phyloP scores from a whole-genome alignment of 768 basidiomycete species.

The Suillus variegatus region DNA sequence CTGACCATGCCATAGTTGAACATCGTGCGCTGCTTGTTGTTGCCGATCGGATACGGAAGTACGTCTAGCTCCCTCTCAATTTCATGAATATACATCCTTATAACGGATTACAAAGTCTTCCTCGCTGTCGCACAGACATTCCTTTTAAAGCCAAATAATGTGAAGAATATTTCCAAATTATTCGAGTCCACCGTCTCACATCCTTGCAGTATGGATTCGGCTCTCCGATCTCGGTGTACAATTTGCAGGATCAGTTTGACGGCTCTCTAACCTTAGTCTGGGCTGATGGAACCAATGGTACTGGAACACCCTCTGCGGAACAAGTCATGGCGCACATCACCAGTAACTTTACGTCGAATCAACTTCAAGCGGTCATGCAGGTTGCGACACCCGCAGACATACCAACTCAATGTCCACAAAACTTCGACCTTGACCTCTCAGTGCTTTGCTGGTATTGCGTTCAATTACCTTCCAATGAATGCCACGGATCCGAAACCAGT shows the following conservation, averaged over 20 bases:
- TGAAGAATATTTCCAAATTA: constrained; percentile 30
- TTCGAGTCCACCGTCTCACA: neutral
- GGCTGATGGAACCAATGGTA: constrained; percentile 66
- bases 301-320: constrained; percentile 51
- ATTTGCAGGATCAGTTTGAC: constrained; percentile 52
- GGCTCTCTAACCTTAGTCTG: constrained; percentile 58
- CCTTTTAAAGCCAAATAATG: constrained; percentile 57
- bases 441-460: constrained; percentile 69
- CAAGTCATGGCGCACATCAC: constrained; percentile 66
- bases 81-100: constrained; percentile 1
- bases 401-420: constrained; percentile 62
- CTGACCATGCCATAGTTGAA: constrained; percentile 45
- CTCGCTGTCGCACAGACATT: constrained; percentile 65
- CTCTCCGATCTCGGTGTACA: constrained; percentile 47
- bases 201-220: constrained; percentile 62
- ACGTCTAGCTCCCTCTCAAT: neutral
- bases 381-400: constrained; percentile 51
- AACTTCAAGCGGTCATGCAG: constrained; percentile 51
- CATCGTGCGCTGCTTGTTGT: constrained; percentile 58
- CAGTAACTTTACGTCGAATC: constrained; percentile 46
- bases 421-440: constrained; percentile 69
- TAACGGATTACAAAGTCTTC: constrained; percentile 40
- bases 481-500: constrained; percentile 36
- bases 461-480: constrained; percentile 54
- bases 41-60: constrained; percentile 63